These are phyloP conservation scores for Lithospermum erythrorhizon DNA, from an alignment of 257 asterid species.

Conservation along the genomic window DNA sequence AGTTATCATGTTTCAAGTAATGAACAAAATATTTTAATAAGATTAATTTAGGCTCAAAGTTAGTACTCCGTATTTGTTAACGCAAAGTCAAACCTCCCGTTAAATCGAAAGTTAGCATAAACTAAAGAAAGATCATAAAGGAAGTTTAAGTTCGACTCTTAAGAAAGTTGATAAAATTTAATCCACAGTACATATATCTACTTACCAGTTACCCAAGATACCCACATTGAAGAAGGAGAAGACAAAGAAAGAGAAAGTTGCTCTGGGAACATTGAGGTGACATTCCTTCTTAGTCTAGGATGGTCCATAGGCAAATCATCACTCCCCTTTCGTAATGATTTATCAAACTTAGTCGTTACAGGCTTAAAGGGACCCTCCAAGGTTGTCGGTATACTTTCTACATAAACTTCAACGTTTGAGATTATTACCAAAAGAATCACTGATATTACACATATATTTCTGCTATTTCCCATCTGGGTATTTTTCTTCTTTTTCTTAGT, in stretches of 20 bases:
- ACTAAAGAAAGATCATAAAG: too few species aligned
- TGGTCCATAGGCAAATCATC: slow-evolving; percentile 74
- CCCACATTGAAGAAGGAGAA: slow-evolving; percentile 54
- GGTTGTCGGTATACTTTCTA: slow-evolving; percentile 44
- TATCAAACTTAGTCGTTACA: slow-evolving; percentile 41
- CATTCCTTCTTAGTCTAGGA: slow-evolving; percentile 51
- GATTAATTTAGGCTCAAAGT: too few species aligned
- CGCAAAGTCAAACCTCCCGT: too few species aligned
- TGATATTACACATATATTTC: background rate
- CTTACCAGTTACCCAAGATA: slow-evolving; percentile 86
- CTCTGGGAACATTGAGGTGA: slow-evolving; percentile 49
- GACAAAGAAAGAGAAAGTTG: slow-evolving; percentile 74
- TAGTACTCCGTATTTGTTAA: too few species aligned
- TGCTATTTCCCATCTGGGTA: slow-evolving; percentile 19
- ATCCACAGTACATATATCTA: background rate
- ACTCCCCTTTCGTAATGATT: slow-evolving; percentile 56
- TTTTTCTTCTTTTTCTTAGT: background rate
- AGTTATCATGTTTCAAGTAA: too few species aligned
- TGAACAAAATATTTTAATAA: too few species aligned
- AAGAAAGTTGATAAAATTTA: background rate
- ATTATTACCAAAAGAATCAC: slow-evolving; percentile 2
- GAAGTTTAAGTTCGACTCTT: too few species aligned
- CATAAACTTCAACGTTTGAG: slow-evolving; percentile 1
- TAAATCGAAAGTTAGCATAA: too few species aligned
- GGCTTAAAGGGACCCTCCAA: slow-evolving; percentile 77